These are phyloP conservation scores for Polyporus arcularius DNA, from an alignment of 768 basidiomycete genomes.

Conservation along the genomic window DNA sequence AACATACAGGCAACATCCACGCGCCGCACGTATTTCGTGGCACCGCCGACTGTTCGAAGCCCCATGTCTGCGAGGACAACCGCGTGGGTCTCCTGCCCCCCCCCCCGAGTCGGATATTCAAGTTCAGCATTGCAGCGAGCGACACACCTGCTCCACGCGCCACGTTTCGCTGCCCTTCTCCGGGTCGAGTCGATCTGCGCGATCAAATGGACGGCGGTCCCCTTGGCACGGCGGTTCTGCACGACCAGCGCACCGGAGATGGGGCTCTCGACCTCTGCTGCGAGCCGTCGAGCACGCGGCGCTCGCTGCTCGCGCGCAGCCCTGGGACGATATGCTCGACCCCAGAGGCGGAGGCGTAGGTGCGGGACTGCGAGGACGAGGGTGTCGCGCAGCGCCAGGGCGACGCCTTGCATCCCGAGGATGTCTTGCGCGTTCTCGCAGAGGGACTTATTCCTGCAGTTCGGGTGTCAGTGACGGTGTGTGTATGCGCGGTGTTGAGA, in stretches of 20 bases:
- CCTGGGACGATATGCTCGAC: not conserved
- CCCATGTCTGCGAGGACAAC: conserved; percentile 16
- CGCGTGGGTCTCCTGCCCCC: not conserved
- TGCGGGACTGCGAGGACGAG: not conserved
- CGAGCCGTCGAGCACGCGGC: not conserved
- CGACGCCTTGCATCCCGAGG: not conserved
- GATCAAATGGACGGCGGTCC: conserved; percentile 15
- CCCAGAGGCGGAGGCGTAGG: not conserved
- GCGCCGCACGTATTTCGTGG: conserved; percentile 3
- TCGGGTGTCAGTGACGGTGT: not conserved
- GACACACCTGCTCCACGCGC: not conserved
- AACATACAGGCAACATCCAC: not conserved
- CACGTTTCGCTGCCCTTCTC: not conserved
- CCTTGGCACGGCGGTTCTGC: too few relatives aligned
- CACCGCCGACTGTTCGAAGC: conserved; percentile 21
- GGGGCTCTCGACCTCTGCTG: not conserved
- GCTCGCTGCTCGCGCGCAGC: not conserved
- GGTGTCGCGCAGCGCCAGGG: not conserved
- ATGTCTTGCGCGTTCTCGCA: not conserved
- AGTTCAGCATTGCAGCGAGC: not conserved
- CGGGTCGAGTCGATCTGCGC: not conserved
- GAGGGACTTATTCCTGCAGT: conserved; percentile 1
- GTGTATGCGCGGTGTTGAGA: not conserved
- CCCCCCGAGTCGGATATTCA: too few relatives aligned
- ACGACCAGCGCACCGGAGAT: conserved; percentile 5